These are phyloP conservation scores for Pulicaria dysenterica DNA, from an alignment of 129 eudicot genomes.

Conservation along the genomic window DNA sequence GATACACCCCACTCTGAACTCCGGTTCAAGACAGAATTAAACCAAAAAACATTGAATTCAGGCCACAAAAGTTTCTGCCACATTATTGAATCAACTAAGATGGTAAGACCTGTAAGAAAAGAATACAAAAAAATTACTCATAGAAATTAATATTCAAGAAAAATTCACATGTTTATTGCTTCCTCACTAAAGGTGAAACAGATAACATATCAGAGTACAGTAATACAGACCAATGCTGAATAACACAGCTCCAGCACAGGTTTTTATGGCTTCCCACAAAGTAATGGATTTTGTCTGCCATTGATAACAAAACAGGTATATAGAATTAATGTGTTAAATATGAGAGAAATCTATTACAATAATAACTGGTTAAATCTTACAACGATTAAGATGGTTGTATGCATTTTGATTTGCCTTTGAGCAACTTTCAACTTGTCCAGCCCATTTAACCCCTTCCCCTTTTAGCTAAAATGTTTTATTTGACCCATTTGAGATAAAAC, in stretches of 20 bases:
- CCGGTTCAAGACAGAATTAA: slow-evolving; percentile 86
- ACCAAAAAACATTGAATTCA: slow-evolving; percentile 96
- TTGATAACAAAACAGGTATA: not conserved
- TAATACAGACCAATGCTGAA: slow-evolving; percentile 74
- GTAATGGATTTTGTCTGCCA: slow-evolving; percentile 84
- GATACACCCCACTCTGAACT: slow-evolving; percentile 99
- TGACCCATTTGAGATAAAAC: no score
- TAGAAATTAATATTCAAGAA: not conserved
- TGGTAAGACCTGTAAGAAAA: slow-evolving; percentile 68
- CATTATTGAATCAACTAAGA: slow-evolving; percentile 70
- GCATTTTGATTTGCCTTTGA: no score
- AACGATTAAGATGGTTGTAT: no score
- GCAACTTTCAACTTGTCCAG: no score
- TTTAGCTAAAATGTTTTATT: no score
- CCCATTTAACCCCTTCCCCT: no score
- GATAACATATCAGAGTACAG: slow-evolving; percentile 12
- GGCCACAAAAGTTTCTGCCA: slow-evolving; percentile 93
- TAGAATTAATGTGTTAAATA: no score
- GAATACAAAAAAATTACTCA: slow-evolving; percentile 5
- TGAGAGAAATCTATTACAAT: no score
- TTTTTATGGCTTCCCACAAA: slow-evolving; percentile 66
- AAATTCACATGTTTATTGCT: slow-evolving; percentile 16
- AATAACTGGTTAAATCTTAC: no score
- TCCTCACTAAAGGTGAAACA: slow-evolving; percentile 13
- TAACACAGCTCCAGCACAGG: slow-evolving; percentile 55